phyloP scores from a whole-genome alignment of 192 early-diverging fungal species.

The Linnemannia zychae region DNA sequence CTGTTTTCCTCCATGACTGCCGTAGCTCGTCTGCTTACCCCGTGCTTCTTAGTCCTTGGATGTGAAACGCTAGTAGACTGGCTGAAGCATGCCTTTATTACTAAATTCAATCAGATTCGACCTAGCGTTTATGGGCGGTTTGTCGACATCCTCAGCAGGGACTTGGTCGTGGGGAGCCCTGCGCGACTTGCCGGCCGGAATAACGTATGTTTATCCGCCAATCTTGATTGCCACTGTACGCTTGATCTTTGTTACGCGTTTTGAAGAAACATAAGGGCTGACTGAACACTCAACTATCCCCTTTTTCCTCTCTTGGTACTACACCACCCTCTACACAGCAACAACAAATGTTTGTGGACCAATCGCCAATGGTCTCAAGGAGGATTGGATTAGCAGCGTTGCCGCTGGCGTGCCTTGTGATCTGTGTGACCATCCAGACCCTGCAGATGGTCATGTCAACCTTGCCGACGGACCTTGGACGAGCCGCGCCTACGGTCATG shows the following conservation, averaged over 20 bases:
- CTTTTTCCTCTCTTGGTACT: neutral
- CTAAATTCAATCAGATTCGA: conserved; percentile 95
- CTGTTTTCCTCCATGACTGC: conserved; percentile 75
- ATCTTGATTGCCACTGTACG: neutral
- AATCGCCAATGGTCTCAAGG: conserved; percentile 81
- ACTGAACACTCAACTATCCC: neutral
- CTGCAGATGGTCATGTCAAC: conserved; percentile 43
- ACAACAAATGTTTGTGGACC: conserved; percentile 72
- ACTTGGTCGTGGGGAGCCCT: conserved; percentile 78
- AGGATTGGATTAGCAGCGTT: conserved; percentile 86
- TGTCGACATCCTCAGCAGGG: conserved; percentile 89
- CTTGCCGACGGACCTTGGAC: conserved; percentile 1
- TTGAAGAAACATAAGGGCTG: conserved; percentile 4
- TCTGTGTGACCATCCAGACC: conserved; percentile 66
- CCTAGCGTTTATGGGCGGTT: conserved; percentile 91
- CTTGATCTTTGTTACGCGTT: neutral
- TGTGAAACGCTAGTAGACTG: conserved; percentile 96
- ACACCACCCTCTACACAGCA: conserved; percentile 5
- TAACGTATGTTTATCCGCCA: conserved; percentile 42
- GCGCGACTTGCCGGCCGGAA: conserved; percentile 55
- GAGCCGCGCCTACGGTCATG: neutral
- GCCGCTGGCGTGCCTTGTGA: conserved; percentile 83
- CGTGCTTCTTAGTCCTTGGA: conserved; percentile 86
- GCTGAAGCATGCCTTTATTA: conserved; percentile 99
- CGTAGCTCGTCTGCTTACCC: conserved; percentile 79